phyloP scores from a whole-genome alignment of 164 flowering plant genomes.

The Vitis labrusca region DNA sequence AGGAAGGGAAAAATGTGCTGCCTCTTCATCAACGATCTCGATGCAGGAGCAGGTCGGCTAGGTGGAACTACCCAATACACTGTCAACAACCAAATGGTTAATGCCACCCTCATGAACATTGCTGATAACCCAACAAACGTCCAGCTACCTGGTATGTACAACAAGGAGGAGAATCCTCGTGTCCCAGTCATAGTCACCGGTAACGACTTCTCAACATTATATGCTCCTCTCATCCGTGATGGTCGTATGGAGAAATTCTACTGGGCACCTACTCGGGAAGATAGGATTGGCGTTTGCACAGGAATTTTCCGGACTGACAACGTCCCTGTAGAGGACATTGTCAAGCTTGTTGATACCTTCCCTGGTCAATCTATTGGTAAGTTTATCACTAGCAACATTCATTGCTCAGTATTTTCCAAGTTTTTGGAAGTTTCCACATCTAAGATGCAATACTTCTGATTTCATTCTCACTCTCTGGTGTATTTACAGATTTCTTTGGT shows the following conservation, averaged over 20 bases:
- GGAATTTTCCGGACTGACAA: conserved; percentile 60
- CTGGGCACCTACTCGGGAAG: conserved; percentile 75
- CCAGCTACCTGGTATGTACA: conserved; percentile 73
- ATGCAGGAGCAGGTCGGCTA: conserved; percentile 68
- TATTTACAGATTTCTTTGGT: conserved; percentile 57
- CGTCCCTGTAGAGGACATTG: conserved; percentile 35
- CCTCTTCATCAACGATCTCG: conserved; percentile 76
- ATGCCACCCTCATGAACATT: conserved; percentile 78
- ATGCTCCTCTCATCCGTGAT: conserved; percentile 76
- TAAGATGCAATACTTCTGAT: no score
- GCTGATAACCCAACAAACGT: conserved; percentile 68
- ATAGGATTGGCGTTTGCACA: conserved; percentile 65
- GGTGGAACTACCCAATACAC: conserved; percentile 74
- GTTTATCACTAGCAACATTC: neutral
- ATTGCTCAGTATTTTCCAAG: no score
- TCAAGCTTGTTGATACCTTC: conserved; percentile 63
- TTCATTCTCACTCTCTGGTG: neutral
- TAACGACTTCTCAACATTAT: conserved; percentile 66
- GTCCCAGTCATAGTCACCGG: conserved; percentile 73
- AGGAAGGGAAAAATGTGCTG: conserved; percentile 71
- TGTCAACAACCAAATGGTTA: conserved; percentile 76
- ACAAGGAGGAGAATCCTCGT: conserved; percentile 68
- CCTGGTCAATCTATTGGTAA: conserved; percentile 78
- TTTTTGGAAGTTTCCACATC: no score
- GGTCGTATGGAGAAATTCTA: conserved; percentile 83